Percentiles rank a stretch among this genome's conserved stretches.
These are phyloP conservation scores for Penicillium hesseltinei DNA, from an alignment of 2,329 filamentous ascomycete species.

Conservation along the genomic window DNA sequence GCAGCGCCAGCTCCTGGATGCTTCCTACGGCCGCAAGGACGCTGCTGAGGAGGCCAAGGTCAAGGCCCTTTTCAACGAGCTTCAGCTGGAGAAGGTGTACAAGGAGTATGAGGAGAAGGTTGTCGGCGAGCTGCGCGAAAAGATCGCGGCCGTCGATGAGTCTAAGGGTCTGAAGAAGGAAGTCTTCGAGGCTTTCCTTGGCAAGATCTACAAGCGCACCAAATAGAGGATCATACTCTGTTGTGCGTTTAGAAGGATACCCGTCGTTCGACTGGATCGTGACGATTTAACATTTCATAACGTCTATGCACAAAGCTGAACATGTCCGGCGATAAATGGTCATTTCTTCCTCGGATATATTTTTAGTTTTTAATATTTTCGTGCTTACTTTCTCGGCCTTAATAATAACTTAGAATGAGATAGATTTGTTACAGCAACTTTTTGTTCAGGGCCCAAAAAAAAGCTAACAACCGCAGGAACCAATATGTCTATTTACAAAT, in stretches of 20 bases:
- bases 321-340: neutral
- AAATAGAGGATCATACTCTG: slow-evolving; percentile 59
- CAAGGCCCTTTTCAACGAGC: slow-evolving; percentile 84
- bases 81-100: slow-evolving; percentile 81
- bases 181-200: slow-evolving; percentile 84
- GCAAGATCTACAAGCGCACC: slow-evolving; percentile 97
- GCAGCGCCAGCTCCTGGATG: slow-evolving; percentile 82
- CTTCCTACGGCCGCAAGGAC: slow-evolving; percentile 94
- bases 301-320: neutral
- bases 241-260: slow-evolving; percentile 12
- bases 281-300: neutral
- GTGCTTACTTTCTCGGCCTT: neutral
- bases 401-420: neutral
- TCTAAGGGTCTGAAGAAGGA: slow-evolving; percentile 82
- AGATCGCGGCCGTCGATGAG: slow-evolving; percentile 82
- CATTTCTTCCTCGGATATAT: neutral
- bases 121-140: slow-evolving; percentile 70
- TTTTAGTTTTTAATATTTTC: neutral
- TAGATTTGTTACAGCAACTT: neutral
- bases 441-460: neutral
- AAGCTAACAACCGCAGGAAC: neutral
- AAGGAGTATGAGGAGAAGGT: slow-evolving; percentile 84
- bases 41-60: slow-evolving; percentile 75
- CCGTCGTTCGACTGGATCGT: slow-evolving; percentile 8
- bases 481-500: slow-evolving; percentile 18